Percentiles rank a stretch among this genome's conserved stretches.
Evolutionary conservation across 2,329 filamentous ascomycete genomes (phyloP).

Genomic region (Verticillium tricorpus): DNA sequence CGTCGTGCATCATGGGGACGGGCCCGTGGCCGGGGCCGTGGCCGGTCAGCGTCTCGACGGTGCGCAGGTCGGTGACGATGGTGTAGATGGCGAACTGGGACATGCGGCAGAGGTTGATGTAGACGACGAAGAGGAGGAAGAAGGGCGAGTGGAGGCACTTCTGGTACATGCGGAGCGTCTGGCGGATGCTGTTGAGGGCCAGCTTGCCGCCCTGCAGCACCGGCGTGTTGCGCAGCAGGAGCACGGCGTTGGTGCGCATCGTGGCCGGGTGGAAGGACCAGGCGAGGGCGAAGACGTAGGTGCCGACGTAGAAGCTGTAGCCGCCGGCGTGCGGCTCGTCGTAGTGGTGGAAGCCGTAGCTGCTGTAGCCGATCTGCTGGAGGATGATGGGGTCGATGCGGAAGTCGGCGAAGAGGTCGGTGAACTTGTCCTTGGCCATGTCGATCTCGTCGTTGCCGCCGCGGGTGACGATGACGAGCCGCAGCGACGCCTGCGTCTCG

Average conservation of each 20-base stretch:
- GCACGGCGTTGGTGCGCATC: slow-evolving; percentile 5
- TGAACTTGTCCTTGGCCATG: slow-evolving; percentile 1
- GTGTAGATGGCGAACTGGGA: slow-evolving; percentile 2
- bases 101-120: slow-evolving; percentile 3
- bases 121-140: slow-evolving; percentile 6
- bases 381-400: slow-evolving; percentile 5
- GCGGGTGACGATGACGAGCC: slow-evolving; percentile 3
- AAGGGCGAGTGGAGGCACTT: slow-evolving; percentile 1
- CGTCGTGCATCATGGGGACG: not conserved
- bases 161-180: not conserved
- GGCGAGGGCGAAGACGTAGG: slow-evolving; percentile 7
- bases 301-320: slow-evolving; percentile 9
- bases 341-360: slow-evolving; percentile 10
- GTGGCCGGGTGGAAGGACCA: slow-evolving; percentile 7
- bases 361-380: slow-evolving; percentile 6
- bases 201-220: slow-evolving; percentile 1
- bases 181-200: not conserved
- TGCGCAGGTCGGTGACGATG: slow-evolving; percentile 3
- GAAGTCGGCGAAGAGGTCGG: not conserved
- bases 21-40: slow-evolving; percentile 3
- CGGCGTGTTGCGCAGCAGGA: slow-evolving; percentile 7
- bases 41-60: slow-evolving; percentile 1
- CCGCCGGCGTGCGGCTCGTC: not conserved
- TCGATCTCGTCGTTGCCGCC: slow-evolving; percentile 4
- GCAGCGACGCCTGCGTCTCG: not conserved